phyloP scores from a whole-genome alignment of 1,284 basidiomycete genomes.

The Ganoderma lingzhi region DNA sequence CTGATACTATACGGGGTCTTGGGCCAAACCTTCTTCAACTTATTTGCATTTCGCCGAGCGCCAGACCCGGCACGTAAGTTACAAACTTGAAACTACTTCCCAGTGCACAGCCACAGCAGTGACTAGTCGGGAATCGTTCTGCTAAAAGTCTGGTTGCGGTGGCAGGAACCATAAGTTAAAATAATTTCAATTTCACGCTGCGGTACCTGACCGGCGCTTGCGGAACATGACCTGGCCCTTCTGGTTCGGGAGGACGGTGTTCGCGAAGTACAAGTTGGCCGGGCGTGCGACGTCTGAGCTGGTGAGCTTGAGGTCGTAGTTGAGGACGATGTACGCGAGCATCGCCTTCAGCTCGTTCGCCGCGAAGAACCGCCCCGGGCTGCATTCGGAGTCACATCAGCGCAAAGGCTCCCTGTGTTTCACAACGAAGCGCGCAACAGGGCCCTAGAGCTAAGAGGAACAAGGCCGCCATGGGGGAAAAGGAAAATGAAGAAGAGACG shows the following conservation, averaged over 20 bases:
- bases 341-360: conserved; percentile 15
- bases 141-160: neutral
- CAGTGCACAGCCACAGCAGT: neutral
- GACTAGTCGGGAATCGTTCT: neutral
- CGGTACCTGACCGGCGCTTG: neutral
- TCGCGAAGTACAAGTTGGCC: conserved; percentile 7
- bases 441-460: too few relatives aligned
- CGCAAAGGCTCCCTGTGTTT: neutral
- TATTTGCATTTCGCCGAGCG: neutral
- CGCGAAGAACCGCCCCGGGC: neutral
- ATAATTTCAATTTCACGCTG: neutral
- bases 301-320: conserved; percentile 32
- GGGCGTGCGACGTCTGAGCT: neutral
- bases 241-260: conserved; percentile 5
- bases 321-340: conserved; percentile 31
- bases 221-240: conserved; percentile 8
- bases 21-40: neutral
- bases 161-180: neutral
- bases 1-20: neutral
- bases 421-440: neutral
- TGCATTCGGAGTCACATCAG: neutral
- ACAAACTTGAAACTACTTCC: too few relatives aligned
- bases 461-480: neutral
- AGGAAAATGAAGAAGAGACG: neutral
- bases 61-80: too few relatives aligned